Percentiles rank a stretch among this genome's conserved stretches.
Conservation (phyloP, 768 basidiomycete genomes). For the Calocera viscosa region DNA sequence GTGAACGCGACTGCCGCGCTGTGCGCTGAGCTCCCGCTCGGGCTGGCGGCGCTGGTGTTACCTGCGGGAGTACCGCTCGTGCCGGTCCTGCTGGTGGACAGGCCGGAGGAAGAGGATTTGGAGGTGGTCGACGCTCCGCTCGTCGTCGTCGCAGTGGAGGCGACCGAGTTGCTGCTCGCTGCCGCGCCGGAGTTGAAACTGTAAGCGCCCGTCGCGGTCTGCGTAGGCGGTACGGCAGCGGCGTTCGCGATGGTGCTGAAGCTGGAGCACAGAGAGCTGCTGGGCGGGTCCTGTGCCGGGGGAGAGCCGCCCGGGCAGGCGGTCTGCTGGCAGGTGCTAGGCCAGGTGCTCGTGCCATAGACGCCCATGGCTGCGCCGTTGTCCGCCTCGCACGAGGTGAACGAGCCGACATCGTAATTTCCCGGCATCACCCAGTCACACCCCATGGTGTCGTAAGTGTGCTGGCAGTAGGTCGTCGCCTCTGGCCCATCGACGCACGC, state of each 20-base stretch:
- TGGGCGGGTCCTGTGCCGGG: background rate
- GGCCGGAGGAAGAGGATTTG: background rate
- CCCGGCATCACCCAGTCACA: constrained; percentile 32
- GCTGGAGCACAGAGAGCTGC: background rate
- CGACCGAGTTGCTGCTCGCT: constrained; percentile 6
- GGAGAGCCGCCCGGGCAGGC: background rate
- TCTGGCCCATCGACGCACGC: constrained; percentile 18
- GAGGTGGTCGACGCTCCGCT: background rate
- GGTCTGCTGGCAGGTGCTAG: background rate
- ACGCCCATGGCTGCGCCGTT: constrained; percentile 50
- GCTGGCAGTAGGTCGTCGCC: constrained; percentile 44
- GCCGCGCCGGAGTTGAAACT: background rate
- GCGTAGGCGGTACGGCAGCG: background rate
- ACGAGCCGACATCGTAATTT: constrained; percentile 32
- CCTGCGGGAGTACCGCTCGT: background rate
- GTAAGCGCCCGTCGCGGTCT: background rate
- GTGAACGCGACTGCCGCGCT: background rate
- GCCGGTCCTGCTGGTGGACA: background rate
- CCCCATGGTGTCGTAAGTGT: constrained; percentile 8
- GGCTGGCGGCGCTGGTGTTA: background rate
- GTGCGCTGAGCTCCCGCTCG: background rate
- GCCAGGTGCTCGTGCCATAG: constrained; percentile 46
- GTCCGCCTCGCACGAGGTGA: constrained; percentile 40
- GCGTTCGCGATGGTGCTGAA: background rate
- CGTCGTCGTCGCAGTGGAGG: background rate